Percentiles rank a stretch among this genome's conserved stretches.
These are phyloP conservation scores for Cichorium intybus DNA, from an alignment of 140 eudicot species.

Conservation along the genomic window DNA sequence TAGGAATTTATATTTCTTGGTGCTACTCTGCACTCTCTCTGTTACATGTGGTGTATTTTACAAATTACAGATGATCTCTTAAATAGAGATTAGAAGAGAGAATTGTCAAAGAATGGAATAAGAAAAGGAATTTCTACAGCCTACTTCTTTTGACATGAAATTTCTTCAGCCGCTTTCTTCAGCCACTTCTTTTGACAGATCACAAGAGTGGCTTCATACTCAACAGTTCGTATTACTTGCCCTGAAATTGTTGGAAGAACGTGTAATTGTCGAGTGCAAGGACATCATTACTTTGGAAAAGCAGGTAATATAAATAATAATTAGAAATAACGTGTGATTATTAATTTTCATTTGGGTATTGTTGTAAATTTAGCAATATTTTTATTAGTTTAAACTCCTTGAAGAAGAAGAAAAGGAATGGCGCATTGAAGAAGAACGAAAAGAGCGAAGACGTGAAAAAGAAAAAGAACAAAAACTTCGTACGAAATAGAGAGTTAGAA, in stretches of 20 bases:
- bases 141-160: no score
- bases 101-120: no score
- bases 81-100: no score
- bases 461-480: conserved; percentile 91
- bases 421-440: conserved; percentile 92
- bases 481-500: conserved; percentile 83
- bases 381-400: conserved; percentile 74
- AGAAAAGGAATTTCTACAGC: no score
- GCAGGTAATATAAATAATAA: conserved; percentile 48
- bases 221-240: conserved; percentile 90
- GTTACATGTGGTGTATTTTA: no score
- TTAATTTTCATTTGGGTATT: background rate
- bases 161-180: no score
- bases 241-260: conserved; percentile 84
- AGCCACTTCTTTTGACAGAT: no score
- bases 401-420: conserved; percentile 98
- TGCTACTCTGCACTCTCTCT: no score
- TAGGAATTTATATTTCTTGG: no score
- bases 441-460: conserved; percentile 78
- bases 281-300: conserved; percentile 85
- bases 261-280: conserved; percentile 92
- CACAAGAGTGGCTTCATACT: no score
- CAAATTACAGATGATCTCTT: no score
- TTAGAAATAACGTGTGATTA: background rate
- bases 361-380: no score